These are phyloP conservation scores for Aspergillus steynii DNA, from an alignment of 495 filamentous ascomycete species.

Conservation along the genomic window DNA sequence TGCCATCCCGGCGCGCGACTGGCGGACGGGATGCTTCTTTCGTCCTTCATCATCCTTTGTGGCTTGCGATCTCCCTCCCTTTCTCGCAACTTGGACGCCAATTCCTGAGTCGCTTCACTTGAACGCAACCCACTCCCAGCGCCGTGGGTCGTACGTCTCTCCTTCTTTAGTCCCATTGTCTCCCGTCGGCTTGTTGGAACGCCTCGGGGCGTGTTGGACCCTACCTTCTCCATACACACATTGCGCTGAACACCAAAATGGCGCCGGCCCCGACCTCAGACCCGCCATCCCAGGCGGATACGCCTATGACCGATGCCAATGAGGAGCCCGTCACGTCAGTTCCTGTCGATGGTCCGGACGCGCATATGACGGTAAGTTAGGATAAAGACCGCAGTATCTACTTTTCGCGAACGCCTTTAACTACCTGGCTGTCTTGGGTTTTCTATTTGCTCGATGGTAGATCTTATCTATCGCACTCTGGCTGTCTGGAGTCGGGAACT, in stretches of 20 bases:
- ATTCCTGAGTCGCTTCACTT: not conserved
- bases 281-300: conserved; percentile 52
- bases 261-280: conserved; percentile 55
- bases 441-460: not conserved
- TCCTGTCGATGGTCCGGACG: conserved; percentile 44
- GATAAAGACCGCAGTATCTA: not conserved
- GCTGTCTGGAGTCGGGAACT: conserved; percentile 53
- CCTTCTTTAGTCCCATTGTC: not conserved
- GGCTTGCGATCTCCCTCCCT: conserved; percentile 9
- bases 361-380: conserved; percentile 45
- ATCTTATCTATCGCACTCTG: not conserved
- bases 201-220: conserved; percentile 3
- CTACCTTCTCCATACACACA: conserved; percentile 18
- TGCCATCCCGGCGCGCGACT: conserved; percentile 38
- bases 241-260: conserved; percentile 50
- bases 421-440: not conserved
- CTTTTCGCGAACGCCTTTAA: not conserved
- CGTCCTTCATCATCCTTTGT: conserved; percentile 18
- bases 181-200: not conserved
- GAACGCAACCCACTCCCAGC: conserved; percentile 2
- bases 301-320: conserved; percentile 61
- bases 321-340: conserved; percentile 47
- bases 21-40: conserved; percentile 15
- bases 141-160: not conserved
- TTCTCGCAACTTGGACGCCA: not conserved